Conservation (phyloP, 371 early-diverging fungal genomes). For the Circinella umbellata region DNA sequence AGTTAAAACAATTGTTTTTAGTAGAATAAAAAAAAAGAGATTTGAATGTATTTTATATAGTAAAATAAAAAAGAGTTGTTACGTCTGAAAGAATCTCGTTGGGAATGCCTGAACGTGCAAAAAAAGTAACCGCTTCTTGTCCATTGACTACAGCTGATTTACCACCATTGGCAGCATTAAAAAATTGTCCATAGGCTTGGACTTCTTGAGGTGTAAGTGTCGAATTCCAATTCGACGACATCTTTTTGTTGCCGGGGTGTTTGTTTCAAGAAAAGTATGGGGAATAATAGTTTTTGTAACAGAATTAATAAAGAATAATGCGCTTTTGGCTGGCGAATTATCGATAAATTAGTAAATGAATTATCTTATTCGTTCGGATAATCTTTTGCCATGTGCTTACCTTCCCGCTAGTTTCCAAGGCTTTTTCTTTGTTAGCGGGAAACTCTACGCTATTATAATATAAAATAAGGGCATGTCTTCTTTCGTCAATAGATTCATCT, state of each 20-base stretch:
- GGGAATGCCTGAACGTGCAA: slow-evolving; percentile 80
- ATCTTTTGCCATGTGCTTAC: slow-evolving; percentile 3
- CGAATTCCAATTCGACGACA: slow-evolving; percentile 38
- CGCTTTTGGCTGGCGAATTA: not conserved
- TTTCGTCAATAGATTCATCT: no score
- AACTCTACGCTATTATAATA: no score
- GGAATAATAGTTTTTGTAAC: no score
- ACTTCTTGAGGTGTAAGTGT: slow-evolving; percentile 72
- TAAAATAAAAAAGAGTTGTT: slow-evolving; percentile 15
- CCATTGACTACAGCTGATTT: slow-evolving; percentile 75
- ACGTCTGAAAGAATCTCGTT: slow-evolving; percentile 76
- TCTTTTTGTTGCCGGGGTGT: slow-evolving; percentile 8
- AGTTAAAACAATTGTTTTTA: no score
- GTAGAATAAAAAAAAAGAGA: no score
- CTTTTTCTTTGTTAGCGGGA: no score
- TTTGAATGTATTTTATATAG: not conserved
- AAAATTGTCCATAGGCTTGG: slow-evolving; percentile 68
- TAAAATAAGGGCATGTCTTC: no score
- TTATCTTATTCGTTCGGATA: not conserved
- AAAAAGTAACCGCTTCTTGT: slow-evolving; percentile 79
- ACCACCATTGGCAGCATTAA: slow-evolving; percentile 65
- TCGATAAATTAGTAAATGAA: not conserved
- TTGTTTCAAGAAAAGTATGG: not conserved
- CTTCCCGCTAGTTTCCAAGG: no score
- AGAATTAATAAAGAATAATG: not conserved